Base-by-base conservation (phyloP, 352 stramenopile species). In the Elongisporangium undulatum region DNA sequence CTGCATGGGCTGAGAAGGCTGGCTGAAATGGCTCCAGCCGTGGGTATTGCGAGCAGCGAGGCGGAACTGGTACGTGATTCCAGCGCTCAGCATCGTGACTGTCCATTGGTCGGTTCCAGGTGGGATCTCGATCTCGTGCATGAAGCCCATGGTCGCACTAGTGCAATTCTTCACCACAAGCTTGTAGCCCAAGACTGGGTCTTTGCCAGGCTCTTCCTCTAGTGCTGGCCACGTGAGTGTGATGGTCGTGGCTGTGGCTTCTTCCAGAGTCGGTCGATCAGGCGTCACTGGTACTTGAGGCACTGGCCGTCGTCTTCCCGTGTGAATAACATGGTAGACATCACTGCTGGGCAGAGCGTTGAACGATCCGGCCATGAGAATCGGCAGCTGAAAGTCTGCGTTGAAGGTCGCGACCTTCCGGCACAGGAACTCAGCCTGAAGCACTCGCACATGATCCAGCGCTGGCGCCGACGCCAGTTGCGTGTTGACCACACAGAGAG, bases 51-150 rank as follows among this genome's bases (percentile, higher is more conserved):
- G 67, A 13, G 79, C 87, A 12, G 87, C 75, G 2, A 96, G 70
- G 5, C 83, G 77, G 60, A 96, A 96, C 64, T 97, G 87, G 69
- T 97, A 97, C 53, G 79, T 75, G 34, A 86, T 75, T 10, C 81
- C 82, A n/a, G 79, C 78, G 48, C 79, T 89, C 4, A 97, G 63
- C 49, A 81, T 89, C 3, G 77, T 77, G 17, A 92, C 62, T 17
- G 74, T 65, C 24, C 77, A 62, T 59, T 57, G 5, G 8, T 41
- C 29, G 4, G 9, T 9, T 2, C 13, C 29, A 55, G 39, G 65
- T 51, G 16, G 55, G 38, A 29, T 61, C 19, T 55, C 63, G 15
- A 86, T 52, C 54, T 88, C 78, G 55, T 87, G 71, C 64, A 82
- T 55, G 55, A 87, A 90, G 4, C 78, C 78, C 1, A 81, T 71